Evolutionary conservation across 768 basidiomycete species (phyloP).

Genomic region (Russula virescens): DNA sequence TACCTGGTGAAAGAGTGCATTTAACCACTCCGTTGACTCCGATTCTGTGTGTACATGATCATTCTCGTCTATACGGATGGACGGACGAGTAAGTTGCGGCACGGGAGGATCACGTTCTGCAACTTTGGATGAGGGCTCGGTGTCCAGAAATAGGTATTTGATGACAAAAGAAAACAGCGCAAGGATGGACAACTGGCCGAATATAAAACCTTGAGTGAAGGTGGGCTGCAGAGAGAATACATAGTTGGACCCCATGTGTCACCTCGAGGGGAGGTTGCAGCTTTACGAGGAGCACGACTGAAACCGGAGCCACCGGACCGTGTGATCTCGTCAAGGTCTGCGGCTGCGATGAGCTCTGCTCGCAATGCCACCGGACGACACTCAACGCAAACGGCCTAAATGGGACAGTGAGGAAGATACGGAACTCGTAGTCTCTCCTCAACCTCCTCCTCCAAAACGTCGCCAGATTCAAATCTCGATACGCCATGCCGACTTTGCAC

Average conservation of each 20-base stretch:
- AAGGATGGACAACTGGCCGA: slow-evolving; percentile 88
- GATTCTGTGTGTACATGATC: slow-evolving; percentile 30
- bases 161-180: slow-evolving; percentile 73
- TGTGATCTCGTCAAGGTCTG: not conserved
- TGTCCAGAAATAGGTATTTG: slow-evolving; percentile 93
- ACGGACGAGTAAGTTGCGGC: not conserved
- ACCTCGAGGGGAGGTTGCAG: not conserved
- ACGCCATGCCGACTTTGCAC: slow-evolving; percentile 24
- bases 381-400: slow-evolving; percentile 70
- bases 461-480: slow-evolving; percentile 40
- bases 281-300: no score
- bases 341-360: not conserved
- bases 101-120: slow-evolving; percentile 7
- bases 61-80: not conserved
- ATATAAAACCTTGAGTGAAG: slow-evolving; percentile 90
- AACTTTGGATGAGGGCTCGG: slow-evolving; percentile 50
- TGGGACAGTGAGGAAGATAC: slow-evolving; percentile 52
- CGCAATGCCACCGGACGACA: slow-evolving; percentile 23
- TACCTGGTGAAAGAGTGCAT: slow-evolving; percentile 78
- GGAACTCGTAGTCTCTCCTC: slow-evolving; percentile 34
- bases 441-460: slow-evolving; percentile 48
- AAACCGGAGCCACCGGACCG: slow-evolving; percentile 10
- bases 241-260: slow-evolving; percentile 38
- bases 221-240: slow-evolving; percentile 75
- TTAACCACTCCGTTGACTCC: slow-evolving; percentile 92